phyloP scores from a whole-genome alignment of 345 rosid species.

The Noccaea bulbosa region DNA sequence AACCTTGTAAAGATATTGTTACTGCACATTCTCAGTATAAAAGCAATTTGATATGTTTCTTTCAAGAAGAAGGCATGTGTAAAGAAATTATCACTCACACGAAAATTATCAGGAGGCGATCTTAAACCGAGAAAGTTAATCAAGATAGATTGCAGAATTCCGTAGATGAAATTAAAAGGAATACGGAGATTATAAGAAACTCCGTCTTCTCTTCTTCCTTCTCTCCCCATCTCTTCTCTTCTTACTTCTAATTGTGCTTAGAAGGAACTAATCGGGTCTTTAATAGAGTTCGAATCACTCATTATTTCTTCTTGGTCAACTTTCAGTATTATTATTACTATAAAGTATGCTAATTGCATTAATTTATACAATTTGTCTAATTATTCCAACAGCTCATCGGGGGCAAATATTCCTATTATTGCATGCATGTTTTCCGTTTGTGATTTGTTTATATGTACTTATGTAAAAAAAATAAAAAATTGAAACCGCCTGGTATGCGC shows the following conservation, averaged over 20 bases:
- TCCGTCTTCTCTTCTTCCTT: constrained; percentile 32
- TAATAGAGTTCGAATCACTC: constrained; percentile 29
- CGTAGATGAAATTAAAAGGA: constrained; percentile 21
- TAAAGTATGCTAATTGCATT: background rate
- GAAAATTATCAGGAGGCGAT: background rate
- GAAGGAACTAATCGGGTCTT: constrained; percentile 6
- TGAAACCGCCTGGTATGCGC: background rate
- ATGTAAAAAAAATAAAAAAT: background rate
- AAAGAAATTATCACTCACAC: constrained; percentile 31
- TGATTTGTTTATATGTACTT: background rate
- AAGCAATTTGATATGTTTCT: too few species aligned
- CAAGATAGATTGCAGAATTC: constrained; percentile 13
- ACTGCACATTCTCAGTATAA: too few species aligned
- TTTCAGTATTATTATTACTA: background rate
- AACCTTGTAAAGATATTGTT: too few species aligned
- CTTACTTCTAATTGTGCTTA: constrained; percentile 6
- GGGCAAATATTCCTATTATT: constrained; percentile 6
- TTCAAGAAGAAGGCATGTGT: too few species aligned
- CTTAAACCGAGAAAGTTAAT: background rate
- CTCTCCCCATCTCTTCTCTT: constrained; percentile 30
- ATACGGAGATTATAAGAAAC: constrained; percentile 27
- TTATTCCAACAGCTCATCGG: constrained; percentile 17
- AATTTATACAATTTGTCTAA: background rate
- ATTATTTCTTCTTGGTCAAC: constrained; percentile 34
- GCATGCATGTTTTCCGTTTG: constrained; percentile 33